phyloP scores from a whole-genome alignment of 306 rosid genomes.

The Cicer pinnatifidum region DNA sequence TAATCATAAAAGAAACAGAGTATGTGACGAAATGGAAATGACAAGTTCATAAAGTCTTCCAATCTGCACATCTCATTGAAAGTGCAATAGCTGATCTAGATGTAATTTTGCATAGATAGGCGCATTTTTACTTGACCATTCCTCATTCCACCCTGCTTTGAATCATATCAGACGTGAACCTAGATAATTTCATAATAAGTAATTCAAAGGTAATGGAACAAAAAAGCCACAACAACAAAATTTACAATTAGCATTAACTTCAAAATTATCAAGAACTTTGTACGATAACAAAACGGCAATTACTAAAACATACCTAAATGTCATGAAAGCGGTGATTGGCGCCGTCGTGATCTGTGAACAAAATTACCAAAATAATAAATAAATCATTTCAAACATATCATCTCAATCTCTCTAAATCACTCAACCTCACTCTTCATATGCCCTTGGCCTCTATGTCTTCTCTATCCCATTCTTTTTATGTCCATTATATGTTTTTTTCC shows the following conservation, averaged over 20 bases:
- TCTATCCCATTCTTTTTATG: neutral
- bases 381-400: neutral
- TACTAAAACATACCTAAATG: conserved; percentile 68
- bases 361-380: conserved; percentile 28
- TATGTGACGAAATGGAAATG: conserved; percentile 44
- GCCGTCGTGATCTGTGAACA: conserved; percentile 69
- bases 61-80: conserved; percentile 51
- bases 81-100: conserved; percentile 47
- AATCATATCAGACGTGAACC: conserved; percentile 39
- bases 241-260: conserved; percentile 5
- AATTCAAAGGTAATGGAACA: conserved; percentile 12
- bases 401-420: neutral
- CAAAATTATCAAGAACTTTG: neutral
- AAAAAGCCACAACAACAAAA: neutral
- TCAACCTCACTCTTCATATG: neutral
- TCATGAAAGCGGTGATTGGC: conserved; percentile 80
- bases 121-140: conserved; percentile 38
- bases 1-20: conserved; percentile 32
- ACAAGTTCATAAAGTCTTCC: conserved; percentile 47
- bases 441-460: neutral
- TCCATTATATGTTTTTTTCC: neutral
- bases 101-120: conserved; percentile 48
- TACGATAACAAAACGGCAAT: neutral
- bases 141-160: conserved; percentile 41
- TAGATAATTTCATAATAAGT: conserved; percentile 13